These are phyloP conservation scores for Musa itinerans DNA, from an alignment of 176 grass and related monocot species.

Conservation along the genomic window DNA sequence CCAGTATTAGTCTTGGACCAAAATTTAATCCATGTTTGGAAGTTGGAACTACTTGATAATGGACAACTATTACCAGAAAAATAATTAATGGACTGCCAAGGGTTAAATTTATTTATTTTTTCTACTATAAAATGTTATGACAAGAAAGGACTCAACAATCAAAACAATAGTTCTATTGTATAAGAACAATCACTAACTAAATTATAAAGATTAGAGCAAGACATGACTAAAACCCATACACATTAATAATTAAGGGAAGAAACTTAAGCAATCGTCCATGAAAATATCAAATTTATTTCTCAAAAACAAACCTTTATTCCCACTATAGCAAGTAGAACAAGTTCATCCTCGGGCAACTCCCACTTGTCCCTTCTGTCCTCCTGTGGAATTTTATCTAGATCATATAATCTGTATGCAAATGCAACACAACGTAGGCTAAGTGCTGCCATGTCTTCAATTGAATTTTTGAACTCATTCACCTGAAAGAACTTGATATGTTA, in stretches of 20 bases:
- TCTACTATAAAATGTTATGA: too few relatives aligned
- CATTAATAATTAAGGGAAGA: neutral
- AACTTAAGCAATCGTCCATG: neutral
- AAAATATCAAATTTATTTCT: slow-evolving; percentile 8
- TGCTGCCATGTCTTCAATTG: slow-evolving; percentile 67
- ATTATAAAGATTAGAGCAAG: neutral
- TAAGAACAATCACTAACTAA: too few relatives aligned
- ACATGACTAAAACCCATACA: neutral
- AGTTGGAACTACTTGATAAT: neutral
- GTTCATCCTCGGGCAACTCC: slow-evolving; percentile 58
- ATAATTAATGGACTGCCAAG: too few relatives aligned
- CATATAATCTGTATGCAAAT: slow-evolving; percentile 66
- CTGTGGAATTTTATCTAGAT: slow-evolving; percentile 38
- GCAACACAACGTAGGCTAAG: slow-evolving; percentile 81
- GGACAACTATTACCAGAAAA: neutral
- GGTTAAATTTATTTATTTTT: too few relatives aligned
- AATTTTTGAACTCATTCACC: slow-evolving; percentile 51
- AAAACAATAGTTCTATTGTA: too few relatives aligned
- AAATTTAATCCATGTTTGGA: neutral
- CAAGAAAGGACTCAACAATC: too few relatives aligned
- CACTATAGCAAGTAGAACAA: slow-evolving; percentile 67
- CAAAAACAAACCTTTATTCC: slow-evolving; percentile 74
- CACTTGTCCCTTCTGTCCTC: slow-evolving; percentile 59
- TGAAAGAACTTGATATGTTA: slow-evolving; percentile 27
- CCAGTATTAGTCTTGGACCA: neutral